Base-by-base conservation (phyloP, 768 basidiomycete genomes). In the Mycena metata region DNA sequence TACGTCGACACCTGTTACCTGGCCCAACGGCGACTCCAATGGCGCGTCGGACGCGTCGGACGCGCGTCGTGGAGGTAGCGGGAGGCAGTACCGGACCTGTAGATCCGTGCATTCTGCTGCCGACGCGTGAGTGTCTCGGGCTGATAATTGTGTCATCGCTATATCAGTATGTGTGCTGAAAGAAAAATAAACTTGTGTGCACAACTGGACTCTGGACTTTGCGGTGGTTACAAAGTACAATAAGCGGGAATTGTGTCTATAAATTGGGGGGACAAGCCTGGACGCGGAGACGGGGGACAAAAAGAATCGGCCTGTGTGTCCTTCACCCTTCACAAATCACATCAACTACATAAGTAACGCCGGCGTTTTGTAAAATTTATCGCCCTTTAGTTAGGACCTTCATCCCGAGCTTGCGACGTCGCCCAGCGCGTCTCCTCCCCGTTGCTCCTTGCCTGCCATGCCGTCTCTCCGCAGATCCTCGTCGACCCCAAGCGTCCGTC, bases 401-500 rank as follows among this genome's bases (percentile, higher is more conserved):
- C 47, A 9, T 24, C 21, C n/a, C 45, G 45, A 30, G 30, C 50
- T 21, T 36, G 56, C 56, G 46, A 73, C 72, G 66, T 57, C 42
- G 15, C 24, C 41, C 55, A 33, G 30, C 51, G 35, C 51, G 30
- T 35, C 33, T 52, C 17, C 51, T 41, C 52, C 64, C 73, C 72
- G 71, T 74, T 73, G 74, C 78, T 42, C 43, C 13, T 41, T 36
- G 12, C 43, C 43, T 41, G 30, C 42, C 47, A 86, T 86, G 91
- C 93, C 93, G 75, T 93, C 92, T 81, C 90, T 94, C 73, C 92
- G 92, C 81, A 91, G 92, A 74, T 88, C 91, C 56, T 79, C 87
- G 69, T 94, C 93, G 21, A 88, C 90, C 64, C 89, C 91, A 47
- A 80, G 85, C 23, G 91, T 91, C 73, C 88, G 92, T 73, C 84